Base-by-base conservation (phyloP, 306 rosid species). In the Oxytropis ochrocephala region DNA sequence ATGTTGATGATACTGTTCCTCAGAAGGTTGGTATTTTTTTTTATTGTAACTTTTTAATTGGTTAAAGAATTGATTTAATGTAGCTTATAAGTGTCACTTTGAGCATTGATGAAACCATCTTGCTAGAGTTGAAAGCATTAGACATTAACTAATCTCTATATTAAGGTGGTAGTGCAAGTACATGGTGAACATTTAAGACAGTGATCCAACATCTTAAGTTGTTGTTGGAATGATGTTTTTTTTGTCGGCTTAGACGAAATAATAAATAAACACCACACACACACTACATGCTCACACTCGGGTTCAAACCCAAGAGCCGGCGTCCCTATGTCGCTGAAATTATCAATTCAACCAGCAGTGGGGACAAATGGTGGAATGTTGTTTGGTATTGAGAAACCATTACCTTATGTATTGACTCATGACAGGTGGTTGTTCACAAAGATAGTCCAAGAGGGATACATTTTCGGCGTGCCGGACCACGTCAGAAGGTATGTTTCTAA, bases 391-490 rank as follows among this genome's bases (percentile, higher is more conserved):
- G 42, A 3, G 79, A 33, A 18, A 21, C 0, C 1, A 1, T 30
- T 48, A 52, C 67, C 18, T 61, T 43, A 18, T 79, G 46, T 65
- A 17, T 14, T 44, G 54, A 63, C 58, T 53, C 36, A 19, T 50
- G 47, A 43, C 58, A 94, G 99, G 35, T 94, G 39, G 84, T 89
- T 65, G 96, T 85, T 70, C 96, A 94, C 91, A 89, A 85, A 76
- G 80, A 82, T 72, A 74, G 95, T 70, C 95, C 92, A 44, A 80
- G 97, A 70, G 97, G 99, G 13, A 70, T 79, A 58, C 99, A 94
- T 83, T 94, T 94, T 64, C 84, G 99, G 43, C 96, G 97, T 0
- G 99, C 99, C 7, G 99, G 99, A 39, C 99, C 99, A 0, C 95
- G 99, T n/a, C 99, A 94, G 67, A 84, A 55, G 81, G 99, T 84